Conservation (phyloP, 1,284 basidiomycete species). For the Sanghuangporus weigelae region DNA sequence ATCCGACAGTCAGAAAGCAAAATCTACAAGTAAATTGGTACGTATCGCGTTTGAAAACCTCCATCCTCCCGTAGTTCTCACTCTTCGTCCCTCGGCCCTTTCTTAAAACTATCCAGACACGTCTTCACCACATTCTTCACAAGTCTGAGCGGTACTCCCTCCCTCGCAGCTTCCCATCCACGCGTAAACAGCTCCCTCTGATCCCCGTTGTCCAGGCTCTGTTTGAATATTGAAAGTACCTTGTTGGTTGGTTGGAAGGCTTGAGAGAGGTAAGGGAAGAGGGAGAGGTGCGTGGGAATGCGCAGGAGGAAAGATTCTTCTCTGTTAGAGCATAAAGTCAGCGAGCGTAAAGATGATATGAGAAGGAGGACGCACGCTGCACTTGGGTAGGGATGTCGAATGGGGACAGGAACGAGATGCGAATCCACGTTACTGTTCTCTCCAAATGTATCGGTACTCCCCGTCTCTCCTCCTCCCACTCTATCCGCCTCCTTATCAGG, state of each 20-base stretch:
- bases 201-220: conserved; percentile 45
- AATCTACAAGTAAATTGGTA: no score
- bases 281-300: conserved; percentile 31
- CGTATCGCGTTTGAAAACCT: no score
- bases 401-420: neutral
- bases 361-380: conserved; percentile 2
- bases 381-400: conserved; percentile 11
- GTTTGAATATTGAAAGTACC: conserved; percentile 41
- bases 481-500: conserved; percentile 6
- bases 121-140: conserved; percentile 41
- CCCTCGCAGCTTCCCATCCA: conserved; percentile 49
- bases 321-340: conserved; percentile 18
- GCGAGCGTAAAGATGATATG: no score
- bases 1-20: no score
- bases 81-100: conserved; percentile 8
- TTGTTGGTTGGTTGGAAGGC: conserved; percentile 45
- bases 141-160: conserved; percentile 48
- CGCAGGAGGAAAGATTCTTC: conserved; percentile 27
- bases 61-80: neutral
- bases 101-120: conserved; percentile 11
- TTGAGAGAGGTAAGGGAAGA: conserved; percentile 42
- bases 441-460: neutral
- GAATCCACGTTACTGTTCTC: neutral
- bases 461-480: neutral
- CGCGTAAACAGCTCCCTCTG: conserved; percentile 44